These are phyloP conservation scores for Silene vulgaris DNA, from an alignment of 179 eudicot species.

Conservation along the genomic window DNA sequence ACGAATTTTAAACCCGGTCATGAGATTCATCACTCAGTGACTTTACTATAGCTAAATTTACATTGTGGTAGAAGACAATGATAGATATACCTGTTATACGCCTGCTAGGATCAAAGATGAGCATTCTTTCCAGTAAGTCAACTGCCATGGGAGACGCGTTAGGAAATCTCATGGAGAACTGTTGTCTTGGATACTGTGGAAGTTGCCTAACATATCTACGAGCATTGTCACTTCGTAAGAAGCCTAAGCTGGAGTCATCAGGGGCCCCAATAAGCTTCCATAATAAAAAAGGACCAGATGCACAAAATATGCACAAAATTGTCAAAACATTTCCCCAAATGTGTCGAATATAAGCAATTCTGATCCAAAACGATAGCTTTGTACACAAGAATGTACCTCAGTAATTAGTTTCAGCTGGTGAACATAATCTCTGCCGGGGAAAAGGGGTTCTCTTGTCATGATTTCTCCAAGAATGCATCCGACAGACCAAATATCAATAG, in stretches of 20 bases:
- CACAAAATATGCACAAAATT: background rate
- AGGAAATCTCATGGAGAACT: conserved; percentile 42
- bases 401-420: conserved; percentile 92
- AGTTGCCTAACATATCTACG: conserved; percentile 79
- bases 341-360: background rate
- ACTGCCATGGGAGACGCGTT: conserved; percentile 55
- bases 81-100: conserved; percentile 57
- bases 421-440: conserved; percentile 90
- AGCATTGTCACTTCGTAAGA: conserved; percentile 77
- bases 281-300: conserved; percentile 17
- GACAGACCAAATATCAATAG: conserved; percentile 97
- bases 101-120: conserved; percentile 71
- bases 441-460: conserved; percentile 78
- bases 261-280: conserved; percentile 85
- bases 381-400: conserved; percentile 52
- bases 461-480: conserved; percentile 97
- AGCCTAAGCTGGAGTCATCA: conserved; percentile 81
- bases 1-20: background rate
- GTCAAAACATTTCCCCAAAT: conserved; percentile 11
- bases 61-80: background rate
- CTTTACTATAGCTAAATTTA: background rate
- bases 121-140: conserved; percentile 72
- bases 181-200: conserved; percentile 74
- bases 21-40: background rate
- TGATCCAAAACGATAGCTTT: background rate